phyloP scores from a whole-genome alignment of 805 yeast genomes.

The Zygotorulaspora florentina region DNA sequence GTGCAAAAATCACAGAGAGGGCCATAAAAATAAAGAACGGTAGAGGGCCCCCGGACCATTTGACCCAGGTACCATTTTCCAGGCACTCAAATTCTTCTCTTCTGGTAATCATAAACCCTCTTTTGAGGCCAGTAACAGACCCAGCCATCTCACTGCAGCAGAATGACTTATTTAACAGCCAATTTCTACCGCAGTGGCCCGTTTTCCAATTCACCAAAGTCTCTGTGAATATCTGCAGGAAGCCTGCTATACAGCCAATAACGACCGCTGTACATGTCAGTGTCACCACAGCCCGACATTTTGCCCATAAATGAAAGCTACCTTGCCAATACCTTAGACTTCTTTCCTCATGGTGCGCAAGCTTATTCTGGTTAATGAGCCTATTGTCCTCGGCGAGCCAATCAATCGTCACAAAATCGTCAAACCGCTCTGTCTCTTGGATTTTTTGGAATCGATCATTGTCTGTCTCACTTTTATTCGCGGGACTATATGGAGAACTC shows the following conservation, averaged over 20 bases:
- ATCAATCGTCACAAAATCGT: slow-evolving; percentile 62
- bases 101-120: slow-evolving; percentile 15
- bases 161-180: slow-evolving; percentile 67
- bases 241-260: slow-evolving; percentile 82
- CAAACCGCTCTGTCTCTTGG: slow-evolving; percentile 40
- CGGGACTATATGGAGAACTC: slow-evolving; percentile 9
- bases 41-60: slow-evolving; percentile 49
- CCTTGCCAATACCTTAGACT: slow-evolving; percentile 12
- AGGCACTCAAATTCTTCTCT: slow-evolving; percentile 45
- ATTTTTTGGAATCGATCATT: slow-evolving; percentile 9
- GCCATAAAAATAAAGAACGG: slow-evolving; percentile 56
- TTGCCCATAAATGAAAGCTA: slow-evolving; percentile 23
- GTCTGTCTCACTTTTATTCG: slow-evolving; percentile 2
- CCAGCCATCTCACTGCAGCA: slow-evolving; percentile 66
- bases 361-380: slow-evolving; percentile 15
- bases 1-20: slow-evolving; percentile 59
- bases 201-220: slow-evolving; percentile 74
- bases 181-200: slow-evolving; percentile 70
- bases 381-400: slow-evolving; percentile 59
- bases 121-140: slow-evolving; percentile 26
- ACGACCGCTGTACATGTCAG: slow-evolving; percentile 68
- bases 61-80: slow-evolving; percentile 50
- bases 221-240: slow-evolving; percentile 75
- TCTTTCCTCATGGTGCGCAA: neutral
- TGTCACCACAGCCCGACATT: slow-evolving; percentile 54